Evolutionary conservation across 306 rosid genomes (phyloP).

Genomic region (Abrus pulchellus): DNA sequence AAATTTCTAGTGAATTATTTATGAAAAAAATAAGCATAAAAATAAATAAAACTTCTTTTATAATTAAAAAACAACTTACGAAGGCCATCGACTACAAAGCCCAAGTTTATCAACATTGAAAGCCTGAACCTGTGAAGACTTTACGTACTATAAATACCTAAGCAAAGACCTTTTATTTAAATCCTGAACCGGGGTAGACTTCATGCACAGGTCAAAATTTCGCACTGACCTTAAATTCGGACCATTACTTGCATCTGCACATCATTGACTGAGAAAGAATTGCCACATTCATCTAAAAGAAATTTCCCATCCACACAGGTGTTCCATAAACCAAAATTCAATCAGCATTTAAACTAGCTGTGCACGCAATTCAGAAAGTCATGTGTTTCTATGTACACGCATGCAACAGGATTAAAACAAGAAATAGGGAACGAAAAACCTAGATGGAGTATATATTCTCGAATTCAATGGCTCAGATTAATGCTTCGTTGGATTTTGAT

Average conservation of each 20-base stretch:
- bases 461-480: slow-evolving; percentile 45
- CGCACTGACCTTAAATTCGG: not conserved
- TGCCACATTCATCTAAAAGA: slow-evolving; percentile 35
- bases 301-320: slow-evolving; percentile 4
- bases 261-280: not conserved
- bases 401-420: slow-evolving; percentile 31
- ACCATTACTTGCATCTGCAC: slow-evolving; percentile 15
- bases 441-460: slow-evolving; percentile 47
- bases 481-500: slow-evolving; percentile 48
- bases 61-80: no score
- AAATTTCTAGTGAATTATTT: no score
- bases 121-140: no score
- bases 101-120: no score
- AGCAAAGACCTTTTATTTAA: no score
- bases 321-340: slow-evolving; percentile 36
- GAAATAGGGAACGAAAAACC: not conserved
- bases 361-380: slow-evolving; percentile 45
- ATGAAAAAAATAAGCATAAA: no score
- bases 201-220: no score
- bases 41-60: no score
- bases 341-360: slow-evolving; percentile 24
- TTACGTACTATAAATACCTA: no score
- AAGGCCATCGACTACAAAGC: no score
- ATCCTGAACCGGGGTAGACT: no score
- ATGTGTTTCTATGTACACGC: slow-evolving; percentile 57